Evolutionary conservation across 2,329 filamentous ascomycete genomes (phyloP).

Genomic region (Zalaria obscura): DNA sequence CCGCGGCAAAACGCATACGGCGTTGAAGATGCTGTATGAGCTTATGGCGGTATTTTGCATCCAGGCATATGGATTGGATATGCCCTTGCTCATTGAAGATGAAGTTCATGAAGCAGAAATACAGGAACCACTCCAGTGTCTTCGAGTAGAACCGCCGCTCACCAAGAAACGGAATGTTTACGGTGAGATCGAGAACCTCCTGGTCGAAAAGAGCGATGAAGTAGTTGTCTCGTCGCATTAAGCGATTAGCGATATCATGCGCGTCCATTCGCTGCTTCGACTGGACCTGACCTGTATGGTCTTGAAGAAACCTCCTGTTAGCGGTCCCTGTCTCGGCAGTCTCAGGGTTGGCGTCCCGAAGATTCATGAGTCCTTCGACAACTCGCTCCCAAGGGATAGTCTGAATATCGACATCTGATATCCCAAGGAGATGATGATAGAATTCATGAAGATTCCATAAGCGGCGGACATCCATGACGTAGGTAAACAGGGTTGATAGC

Average conservation of each 20-base stretch:
- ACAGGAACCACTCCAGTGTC: slow-evolving; percentile 82
- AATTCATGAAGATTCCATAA: slow-evolving; percentile 72
- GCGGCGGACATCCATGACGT: slow-evolving; percentile 57
- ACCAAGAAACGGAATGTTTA: slow-evolving; percentile 71
- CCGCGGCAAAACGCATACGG: slow-evolving; percentile 67
- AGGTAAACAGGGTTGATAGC: slow-evolving; percentile 64
- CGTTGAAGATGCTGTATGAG: slow-evolving; percentile 65
- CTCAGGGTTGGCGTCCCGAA: slow-evolving; percentile 75
- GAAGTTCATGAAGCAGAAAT: slow-evolving; percentile 82
- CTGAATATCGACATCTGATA: slow-evolving; percentile 78
- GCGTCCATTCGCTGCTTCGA: slow-evolving; percentile 91
- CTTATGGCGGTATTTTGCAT: slow-evolving; percentile 63
- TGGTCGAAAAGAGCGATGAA: slow-evolving; percentile 96
- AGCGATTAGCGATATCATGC: slow-evolving; percentile 87
- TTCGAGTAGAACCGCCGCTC: slow-evolving; percentile 74
- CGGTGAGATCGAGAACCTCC: slow-evolving; percentile 74
- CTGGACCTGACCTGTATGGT: slow-evolving; percentile 28
- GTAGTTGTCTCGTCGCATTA: slow-evolving; percentile 96
- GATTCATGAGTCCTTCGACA: slow-evolving; percentile 68
- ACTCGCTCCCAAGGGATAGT: slow-evolving; percentile 90
- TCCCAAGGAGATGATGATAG: slow-evolving; percentile 67
- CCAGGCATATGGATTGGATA: slow-evolving; percentile 73
- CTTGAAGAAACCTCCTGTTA: background rate
- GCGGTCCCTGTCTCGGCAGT: slow-evolving; percentile 32
- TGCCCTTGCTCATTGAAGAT: slow-evolving; percentile 85